Evolutionary conservation across 1,139 yeast genomes (phyloP), one percentile per base, ranked within the genome.

Genomic region (Tardiomyces depauwii): DNA sequence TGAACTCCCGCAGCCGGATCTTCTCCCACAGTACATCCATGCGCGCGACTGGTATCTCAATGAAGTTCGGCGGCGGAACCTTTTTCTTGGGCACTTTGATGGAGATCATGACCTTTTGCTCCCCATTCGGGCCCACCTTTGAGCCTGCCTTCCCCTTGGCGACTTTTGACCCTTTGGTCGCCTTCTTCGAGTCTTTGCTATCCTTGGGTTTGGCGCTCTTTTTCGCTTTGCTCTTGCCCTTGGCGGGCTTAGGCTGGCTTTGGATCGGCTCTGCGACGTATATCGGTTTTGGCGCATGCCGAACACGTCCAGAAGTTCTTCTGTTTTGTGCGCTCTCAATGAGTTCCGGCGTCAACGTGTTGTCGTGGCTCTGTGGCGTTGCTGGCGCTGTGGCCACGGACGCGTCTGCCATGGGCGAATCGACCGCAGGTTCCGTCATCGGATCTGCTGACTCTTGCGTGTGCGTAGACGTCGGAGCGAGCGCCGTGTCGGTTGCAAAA

Each of bases 1-100:
- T 43, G 32, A 51, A 59, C 44, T 59, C 62, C 32, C 62, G 53
- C 25, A 59, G 41, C 21, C 49, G 49, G 16, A 54, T 46, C 6
- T 59, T 54, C 16, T 49, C 46, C 57, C 60, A 59, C 23, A 59
- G 47, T 32, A 49, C 43, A 25, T 52, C 49, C 25, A 40, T 44
- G 33, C 18, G 41, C 33, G 53, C 45, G 18, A 43, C 50, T 19
- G 51, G 49, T 18, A 54, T 45, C 40, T 45, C 44, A 23, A 42
- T 36, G 42, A 45, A 44, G 30, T 46, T 46, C 18, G 44, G 19
- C 21, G 23, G 39, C 12, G 39, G 32, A 27, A 27, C 18, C 40
- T 38, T 18, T 36, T 27, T n/a, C 42, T 39, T 36, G 32, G 39
- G 23, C 16, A 9, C 18, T 36, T 18, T 40, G 38, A 16, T 25